Percentiles rank a stretch among this genome's conserved stretches.
Conservation (phyloP, 768 basidiomycete species). For the Tulasnella sp. region DNA sequence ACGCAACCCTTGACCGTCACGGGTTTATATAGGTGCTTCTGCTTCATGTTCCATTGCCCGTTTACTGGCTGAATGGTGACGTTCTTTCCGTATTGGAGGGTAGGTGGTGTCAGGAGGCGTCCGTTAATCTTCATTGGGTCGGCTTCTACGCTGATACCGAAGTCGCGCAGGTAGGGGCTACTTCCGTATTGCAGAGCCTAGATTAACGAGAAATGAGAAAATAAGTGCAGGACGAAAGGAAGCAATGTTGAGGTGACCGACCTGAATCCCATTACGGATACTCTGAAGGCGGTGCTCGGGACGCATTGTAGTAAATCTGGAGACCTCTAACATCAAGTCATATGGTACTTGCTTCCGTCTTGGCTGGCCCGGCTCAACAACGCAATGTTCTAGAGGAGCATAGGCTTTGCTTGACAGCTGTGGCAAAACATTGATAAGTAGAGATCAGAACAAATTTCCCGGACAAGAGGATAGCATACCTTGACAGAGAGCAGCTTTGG, state of each 20-base stretch:
- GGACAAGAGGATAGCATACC: slow-evolving; percentile 31
- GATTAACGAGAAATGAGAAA: slow-evolving; percentile 17
- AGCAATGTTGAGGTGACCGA: slow-evolving; percentile 22
- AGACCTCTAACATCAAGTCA: slow-evolving; percentile 48
- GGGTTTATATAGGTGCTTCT: slow-evolving; percentile 40
- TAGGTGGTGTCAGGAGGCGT: slow-evolving; percentile 51
- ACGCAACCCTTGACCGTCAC: slow-evolving; percentile 43
- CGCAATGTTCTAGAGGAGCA: slow-evolving; percentile 56
- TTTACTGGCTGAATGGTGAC: slow-evolving; percentile 46
- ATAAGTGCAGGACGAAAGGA: slow-evolving; percentile 33
- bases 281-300: slow-evolving; percentile 45
- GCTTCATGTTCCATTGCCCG: slow-evolving; percentile 70
- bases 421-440: no score
- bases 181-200: slow-evolving; percentile 43
- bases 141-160: slow-evolving; percentile 52
- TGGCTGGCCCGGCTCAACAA: slow-evolving; percentile 51
- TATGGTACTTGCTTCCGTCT: slow-evolving; percentile 59
- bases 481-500: slow-evolving; percentile 59
- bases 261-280: slow-evolving; percentile 43
- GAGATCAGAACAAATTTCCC: not conserved
- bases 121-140: slow-evolving; percentile 46
- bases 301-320: slow-evolving; percentile 54
- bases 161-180: slow-evolving; percentile 61
- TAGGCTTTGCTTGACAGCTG: slow-evolving; percentile 30
- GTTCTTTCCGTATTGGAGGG: slow-evolving; percentile 46